Percentiles rank a stretch among this genome's conserved stretches.
phyloP scores from a whole-genome alignment of 805 yeast species.

The Candida sithepensis region DNA sequence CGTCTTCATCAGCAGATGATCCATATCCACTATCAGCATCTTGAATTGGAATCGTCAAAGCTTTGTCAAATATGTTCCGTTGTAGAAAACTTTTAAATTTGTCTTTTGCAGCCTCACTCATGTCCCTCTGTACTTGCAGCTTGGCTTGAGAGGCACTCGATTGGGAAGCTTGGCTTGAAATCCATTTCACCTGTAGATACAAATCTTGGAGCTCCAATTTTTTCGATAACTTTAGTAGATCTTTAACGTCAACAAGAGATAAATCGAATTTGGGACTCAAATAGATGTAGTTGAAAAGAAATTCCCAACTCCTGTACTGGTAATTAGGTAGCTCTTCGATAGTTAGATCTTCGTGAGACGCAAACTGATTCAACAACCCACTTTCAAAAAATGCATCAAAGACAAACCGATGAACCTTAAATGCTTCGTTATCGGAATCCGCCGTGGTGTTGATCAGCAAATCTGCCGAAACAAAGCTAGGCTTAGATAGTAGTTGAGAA shows the following conservation, averaged over 20 bases:
- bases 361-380: not conserved
- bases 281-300: conserved; percentile 25
- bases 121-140: conserved; percentile 30
- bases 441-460: conserved; percentile 26
- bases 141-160: conserved; percentile 29
- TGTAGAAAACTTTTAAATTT: conserved; percentile 32
- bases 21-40: not conserved
- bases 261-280: conserved; percentile 30
- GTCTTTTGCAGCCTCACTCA: conserved; percentile 34
- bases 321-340: conserved; percentile 11
- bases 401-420: conserved; percentile 40
- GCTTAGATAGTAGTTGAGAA: conserved; percentile 39
- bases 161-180: conserved; percentile 15
- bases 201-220: conserved; percentile 37
- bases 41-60: conserved; percentile 1
- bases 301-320: conserved; percentile 31
- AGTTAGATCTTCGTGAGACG: not conserved
- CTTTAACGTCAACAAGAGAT: conserved; percentile 25
- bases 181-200: conserved; percentile 27
- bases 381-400: conserved; percentile 24
- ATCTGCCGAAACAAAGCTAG: conserved; percentile 33
- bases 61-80: conserved; percentile 22
- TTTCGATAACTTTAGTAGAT: conserved; percentile 32
- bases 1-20: not conserved
- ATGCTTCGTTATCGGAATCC: not conserved